Conservation (phyloP, 2,329 filamentous ascomycete genomes). For the Mycosphaerella arachidis region DNA sequence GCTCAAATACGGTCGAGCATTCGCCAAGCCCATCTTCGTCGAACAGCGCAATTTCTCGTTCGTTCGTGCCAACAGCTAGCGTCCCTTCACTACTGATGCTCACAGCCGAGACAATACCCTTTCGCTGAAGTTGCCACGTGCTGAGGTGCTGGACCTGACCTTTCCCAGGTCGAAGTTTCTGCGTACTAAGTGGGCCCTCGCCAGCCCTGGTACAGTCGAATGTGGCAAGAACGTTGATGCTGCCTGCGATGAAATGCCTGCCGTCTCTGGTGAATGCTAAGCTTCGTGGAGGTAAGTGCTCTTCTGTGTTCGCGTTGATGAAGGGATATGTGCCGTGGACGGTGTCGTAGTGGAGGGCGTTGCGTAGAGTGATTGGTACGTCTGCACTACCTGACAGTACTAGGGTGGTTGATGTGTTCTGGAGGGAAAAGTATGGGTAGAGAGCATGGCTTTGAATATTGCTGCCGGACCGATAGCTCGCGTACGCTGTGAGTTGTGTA, state of each 20-base stretch:
- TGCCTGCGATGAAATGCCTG: slow-evolving; percentile 54
- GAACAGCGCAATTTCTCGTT: slow-evolving; percentile 54
- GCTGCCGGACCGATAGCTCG: slow-evolving; percentile 43
- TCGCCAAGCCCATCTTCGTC: slow-evolving; percentile 47
- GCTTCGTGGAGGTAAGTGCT: slow-evolving; percentile 51
- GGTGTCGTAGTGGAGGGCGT: slow-evolving; percentile 46
- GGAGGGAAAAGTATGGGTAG: slow-evolving; percentile 53
- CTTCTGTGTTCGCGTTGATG: slow-evolving; percentile 53
- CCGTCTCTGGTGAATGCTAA: slow-evolving; percentile 50
- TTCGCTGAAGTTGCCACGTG: slow-evolving; percentile 47
- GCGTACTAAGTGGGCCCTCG: slow-evolving; percentile 43
- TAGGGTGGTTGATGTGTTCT: slow-evolving; percentile 46
- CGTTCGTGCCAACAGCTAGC: slow-evolving; percentile 55
- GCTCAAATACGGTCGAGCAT: slow-evolving; percentile 47
- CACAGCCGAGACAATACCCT: slow-evolving; percentile 53
- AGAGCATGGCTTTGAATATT: slow-evolving; percentile 49
- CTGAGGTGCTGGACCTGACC: slow-evolving; percentile 35
- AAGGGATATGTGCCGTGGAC: slow-evolving; percentile 52
- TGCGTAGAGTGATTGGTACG: slow-evolving; percentile 54
- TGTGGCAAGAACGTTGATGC: slow-evolving; percentile 48
- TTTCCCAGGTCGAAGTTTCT: slow-evolving; percentile 36
- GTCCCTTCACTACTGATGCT: slow-evolving; percentile 45
- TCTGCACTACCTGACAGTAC: slow-evolving; percentile 51
- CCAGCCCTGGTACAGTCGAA: slow-evolving; percentile 52
- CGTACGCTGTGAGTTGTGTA: slow-evolving; percentile 43